These are phyloP conservation scores for Plasmodium sp. DNA, from an alignment of 169 alveolate genomes.

Conservation along the genomic window DNA sequence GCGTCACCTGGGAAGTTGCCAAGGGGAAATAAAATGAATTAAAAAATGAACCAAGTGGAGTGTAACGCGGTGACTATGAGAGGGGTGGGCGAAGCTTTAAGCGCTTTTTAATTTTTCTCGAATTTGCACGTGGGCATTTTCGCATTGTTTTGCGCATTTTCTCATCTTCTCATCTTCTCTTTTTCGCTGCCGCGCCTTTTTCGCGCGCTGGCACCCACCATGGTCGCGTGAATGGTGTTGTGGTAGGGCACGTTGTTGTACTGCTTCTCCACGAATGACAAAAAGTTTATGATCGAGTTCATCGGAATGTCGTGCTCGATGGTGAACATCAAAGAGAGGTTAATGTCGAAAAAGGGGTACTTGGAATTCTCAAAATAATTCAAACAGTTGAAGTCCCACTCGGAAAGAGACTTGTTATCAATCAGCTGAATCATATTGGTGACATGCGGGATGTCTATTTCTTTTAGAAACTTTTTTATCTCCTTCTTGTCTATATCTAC, in stretches of 20 bases:
- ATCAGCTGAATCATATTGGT: constrained; percentile 37
- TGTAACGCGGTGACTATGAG: not conserved
- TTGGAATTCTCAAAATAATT: constrained; percentile 72
- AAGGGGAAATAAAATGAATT: too few species aligned
- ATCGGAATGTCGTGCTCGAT: constrained; percentile 23
- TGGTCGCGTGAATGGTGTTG: constrained; percentile 82
- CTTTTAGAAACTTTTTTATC: constrained; percentile 56
- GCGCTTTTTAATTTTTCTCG: not conserved
- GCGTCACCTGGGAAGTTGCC: constrained; percentile 76
- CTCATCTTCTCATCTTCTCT: not conserved
- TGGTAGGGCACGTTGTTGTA: constrained; percentile 84
- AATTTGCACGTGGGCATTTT: not conserved
- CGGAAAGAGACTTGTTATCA: constrained; percentile 47
- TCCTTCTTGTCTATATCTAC: constrained; percentile 65
- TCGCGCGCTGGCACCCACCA: constrained; percentile 33
- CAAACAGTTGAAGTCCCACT: constrained; percentile 83
- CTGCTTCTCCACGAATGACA: constrained; percentile 77
- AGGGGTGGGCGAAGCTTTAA: not conserved
- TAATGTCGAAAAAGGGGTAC: constrained; percentile 71
- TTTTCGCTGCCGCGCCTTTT: not conserved
- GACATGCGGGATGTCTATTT: constrained; percentile 33
- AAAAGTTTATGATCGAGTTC: constrained; percentile 58
- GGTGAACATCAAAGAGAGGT: constrained; percentile 31
- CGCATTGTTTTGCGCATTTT: not conserved
- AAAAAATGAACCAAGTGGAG: not conserved